Base-by-base conservation (phyloP, 1,284 basidiomycete species). In the Ustilago tritici region DNA sequence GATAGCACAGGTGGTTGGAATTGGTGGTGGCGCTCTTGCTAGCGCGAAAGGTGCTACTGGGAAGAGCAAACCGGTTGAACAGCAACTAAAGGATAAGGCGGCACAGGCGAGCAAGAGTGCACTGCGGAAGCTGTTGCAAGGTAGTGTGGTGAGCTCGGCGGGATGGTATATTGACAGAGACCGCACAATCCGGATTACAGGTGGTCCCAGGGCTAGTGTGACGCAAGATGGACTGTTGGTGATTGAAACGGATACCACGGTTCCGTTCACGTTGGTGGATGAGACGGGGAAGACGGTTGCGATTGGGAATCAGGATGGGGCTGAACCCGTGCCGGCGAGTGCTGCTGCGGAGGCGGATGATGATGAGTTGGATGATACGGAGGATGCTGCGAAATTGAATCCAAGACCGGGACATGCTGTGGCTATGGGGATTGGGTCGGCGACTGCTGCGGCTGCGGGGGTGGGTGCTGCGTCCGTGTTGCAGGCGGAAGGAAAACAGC, bases 111-210 rank as follows among this genome's bases (percentile, higher is more conserved):
- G 65, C 62, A 80, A 80, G 57, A 71, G 79, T 15, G 71, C 73
- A 0, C 60, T 82, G 11, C 64, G 76, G 43, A 73, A 76, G 32
- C 68, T 82, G 5, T 35, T 82, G 38, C 80, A 81, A 38, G 79
- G 78, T 0, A 78, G 77, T 32, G 80, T 81, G 4, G 14, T 76
- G 31, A 82, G 81, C 62, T 83, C 81, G 15, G 59, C 75, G 11
- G 81, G 81, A 31, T 83, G 81, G 81, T 81, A 70, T 61, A 82
- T 83, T 40, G 68, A 75, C n/a, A 28, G 65, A n/a, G 79, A 83
- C 41, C 63, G 81, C 32, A 79, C 76, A 5, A 70, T 83, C 19
- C 64, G 75, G 36, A 81, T 83, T 52, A 68, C 58, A 3, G 81
- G 81, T 35, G 81, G 81, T 3, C 81, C 81, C 2, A 72, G 69